phyloP scores from a whole-genome alignment of 148 eudicot genomes.

The Nyssa sinensis region DNA sequence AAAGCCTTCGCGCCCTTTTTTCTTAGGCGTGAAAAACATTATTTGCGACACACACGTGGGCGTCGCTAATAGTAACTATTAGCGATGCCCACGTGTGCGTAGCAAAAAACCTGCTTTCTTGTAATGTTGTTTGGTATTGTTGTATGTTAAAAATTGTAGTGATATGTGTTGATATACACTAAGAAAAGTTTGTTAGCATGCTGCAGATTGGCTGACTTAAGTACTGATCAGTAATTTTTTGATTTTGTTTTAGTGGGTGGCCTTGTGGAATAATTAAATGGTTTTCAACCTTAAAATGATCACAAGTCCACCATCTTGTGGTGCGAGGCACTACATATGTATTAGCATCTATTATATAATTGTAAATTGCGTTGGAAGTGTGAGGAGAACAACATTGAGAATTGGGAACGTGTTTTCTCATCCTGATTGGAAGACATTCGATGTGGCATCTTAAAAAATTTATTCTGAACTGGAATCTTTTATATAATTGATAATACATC shows the following conservation, averaged over 20 bases:
- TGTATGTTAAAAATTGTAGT: background rate
- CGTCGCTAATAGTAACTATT: no score
- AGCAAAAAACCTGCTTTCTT: no score
- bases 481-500: no score
- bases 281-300: background rate
- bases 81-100: no score
- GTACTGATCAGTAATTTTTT: background rate
- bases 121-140: background rate
- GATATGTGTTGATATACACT: no score
- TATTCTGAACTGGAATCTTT: background rate
- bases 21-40: no score
- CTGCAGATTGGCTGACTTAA: background rate
- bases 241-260: background rate
- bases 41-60: no score
- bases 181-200: no score
- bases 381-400: no score
- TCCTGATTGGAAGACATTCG: background rate
- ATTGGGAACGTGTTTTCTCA: background rate
- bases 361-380: background rate
- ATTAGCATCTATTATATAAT: no score
- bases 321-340: background rate
- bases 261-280: background rate
- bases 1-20: no score
- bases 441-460: background rate
- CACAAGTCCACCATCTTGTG: background rate